A percentile compares a stretch with the other conserved stretches of the same genome.
These are phyloP conservation scores for Backusella parvicylindrica DNA, from an alignment of 192 early-diverging fungal genomes.

Conservation along the genomic window DNA sequence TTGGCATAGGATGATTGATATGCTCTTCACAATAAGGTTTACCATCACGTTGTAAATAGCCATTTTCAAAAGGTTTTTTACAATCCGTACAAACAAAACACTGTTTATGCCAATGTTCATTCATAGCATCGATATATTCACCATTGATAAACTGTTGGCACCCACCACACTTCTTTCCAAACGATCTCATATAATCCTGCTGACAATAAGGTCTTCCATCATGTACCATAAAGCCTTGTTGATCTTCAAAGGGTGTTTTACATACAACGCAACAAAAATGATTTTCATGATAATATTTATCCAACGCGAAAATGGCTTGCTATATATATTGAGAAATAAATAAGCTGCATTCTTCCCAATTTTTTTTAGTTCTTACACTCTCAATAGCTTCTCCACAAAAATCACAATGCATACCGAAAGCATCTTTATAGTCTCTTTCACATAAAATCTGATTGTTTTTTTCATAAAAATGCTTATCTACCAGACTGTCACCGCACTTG, in stretches of 20 bases:
- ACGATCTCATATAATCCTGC: constrained; percentile 50
- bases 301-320: constrained; percentile 46
- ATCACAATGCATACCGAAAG: constrained; percentile 52
- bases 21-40: constrained; percentile 18
- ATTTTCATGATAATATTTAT: constrained; percentile 50
- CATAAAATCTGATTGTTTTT: constrained; percentile 52
- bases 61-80: constrained; percentile 1
- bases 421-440: constrained; percentile 46
- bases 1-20: background rate
- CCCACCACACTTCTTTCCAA: constrained; percentile 50
- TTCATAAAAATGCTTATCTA: constrained; percentile 51
- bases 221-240: constrained; percentile 54
- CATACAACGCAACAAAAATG: constrained; percentile 60
- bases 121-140: constrained; percentile 50
- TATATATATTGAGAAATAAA: background rate
- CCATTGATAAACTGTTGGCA: constrained; percentile 49
- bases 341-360: background rate
- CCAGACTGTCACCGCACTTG: constrained; percentile 40
- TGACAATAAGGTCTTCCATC: constrained; percentile 58
- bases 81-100: constrained; percentile 50
- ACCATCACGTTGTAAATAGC: constrained; percentile 6
- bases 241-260: constrained; percentile 45
- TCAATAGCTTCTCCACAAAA: constrained; percentile 54
- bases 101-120: constrained; percentile 52
- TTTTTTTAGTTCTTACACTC: constrained; percentile 10